These are phyloP conservation scores for Akanthomyces uredinophilus DNA, from an alignment of 2,329 filamentous ascomycete genomes.

Conservation along the genomic window DNA sequence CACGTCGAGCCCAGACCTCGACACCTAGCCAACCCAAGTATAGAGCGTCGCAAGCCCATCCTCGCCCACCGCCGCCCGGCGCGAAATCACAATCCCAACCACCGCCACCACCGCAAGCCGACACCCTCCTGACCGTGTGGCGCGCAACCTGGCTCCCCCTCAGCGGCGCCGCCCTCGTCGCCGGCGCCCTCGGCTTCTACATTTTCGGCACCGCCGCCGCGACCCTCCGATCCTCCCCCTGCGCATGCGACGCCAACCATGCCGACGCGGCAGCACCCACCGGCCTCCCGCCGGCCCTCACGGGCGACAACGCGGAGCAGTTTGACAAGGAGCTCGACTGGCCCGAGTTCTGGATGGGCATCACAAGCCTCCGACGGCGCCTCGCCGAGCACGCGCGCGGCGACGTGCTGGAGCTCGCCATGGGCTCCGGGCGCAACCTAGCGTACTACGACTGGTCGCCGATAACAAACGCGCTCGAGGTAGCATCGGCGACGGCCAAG, in stretches of 20 bases:
- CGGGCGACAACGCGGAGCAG: slow-evolving; percentile 42
- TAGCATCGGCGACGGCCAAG: slow-evolving; percentile 8
- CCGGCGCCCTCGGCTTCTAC: slow-evolving; percentile 44
- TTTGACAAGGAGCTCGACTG: slow-evolving; percentile 56
- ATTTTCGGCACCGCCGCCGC: slow-evolving; percentile 36
- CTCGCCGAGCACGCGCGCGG: slow-evolving; percentile 46
- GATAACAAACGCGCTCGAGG: slow-evolving; percentile 22
- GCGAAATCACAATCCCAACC: slow-evolving; percentile 16
- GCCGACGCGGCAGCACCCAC: slow-evolving; percentile 32
- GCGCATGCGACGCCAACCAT: slow-evolving; percentile 29
- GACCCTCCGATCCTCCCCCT: slow-evolving; percentile 24
- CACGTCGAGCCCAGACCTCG: background rate
- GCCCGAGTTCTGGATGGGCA: slow-evolving; percentile 53
- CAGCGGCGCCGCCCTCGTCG: slow-evolving; percentile 41
- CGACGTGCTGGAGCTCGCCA: slow-evolving; percentile 57
- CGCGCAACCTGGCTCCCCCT: slow-evolving; percentile 39
- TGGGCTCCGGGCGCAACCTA: slow-evolving; percentile 59
- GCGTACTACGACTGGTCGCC: slow-evolving; percentile 53
- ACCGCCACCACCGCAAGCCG: slow-evolving; percentile 23
- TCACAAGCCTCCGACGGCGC: slow-evolving; percentile 44
- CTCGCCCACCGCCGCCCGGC: background rate
- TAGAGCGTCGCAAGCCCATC: slow-evolving; percentile 1
- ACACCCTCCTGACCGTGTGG: slow-evolving; percentile 33
- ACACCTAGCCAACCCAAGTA: background rate
- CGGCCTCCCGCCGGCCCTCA: slow-evolving; percentile 44